Evolutionary conservation across 2,329 filamentous ascomycete species (phyloP).

Genomic region (Colletotrichum sp.): DNA sequence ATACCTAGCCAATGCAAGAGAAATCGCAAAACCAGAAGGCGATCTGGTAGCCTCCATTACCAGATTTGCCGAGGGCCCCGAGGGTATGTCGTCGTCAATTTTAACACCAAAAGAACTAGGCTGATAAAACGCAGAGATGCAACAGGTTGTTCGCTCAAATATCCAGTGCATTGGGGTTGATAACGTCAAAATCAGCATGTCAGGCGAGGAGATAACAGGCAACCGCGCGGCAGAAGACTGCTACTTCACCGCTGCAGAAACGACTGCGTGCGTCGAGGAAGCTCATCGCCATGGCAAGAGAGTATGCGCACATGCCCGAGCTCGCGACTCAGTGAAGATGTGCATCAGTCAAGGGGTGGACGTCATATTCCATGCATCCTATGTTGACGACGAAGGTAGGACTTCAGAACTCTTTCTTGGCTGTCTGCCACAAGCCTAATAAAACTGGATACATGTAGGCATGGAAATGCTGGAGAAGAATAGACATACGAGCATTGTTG

Average conservation of each 20-base stretch:
- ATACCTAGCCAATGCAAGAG: not conserved
- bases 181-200: not conserved
- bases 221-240: not conserved
- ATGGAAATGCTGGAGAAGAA: not conserved
- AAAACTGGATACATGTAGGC: not conserved
- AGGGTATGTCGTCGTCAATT: not conserved
- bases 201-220: not conserved
- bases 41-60: not conserved
- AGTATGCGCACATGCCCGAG: not conserved
- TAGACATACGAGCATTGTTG: not conserved
- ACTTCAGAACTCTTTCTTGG: accelerated
- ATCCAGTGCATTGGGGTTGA: not conserved
- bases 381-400: not conserved
- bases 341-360: not conserved
- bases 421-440: not conserved
- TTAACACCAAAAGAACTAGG: accelerated
- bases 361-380: not conserved
- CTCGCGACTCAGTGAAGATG: not conserved
- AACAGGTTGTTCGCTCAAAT: not conserved
- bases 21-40: not conserved
- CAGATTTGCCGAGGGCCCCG: not conserved
- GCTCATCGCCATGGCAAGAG: not conserved
- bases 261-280: not conserved
- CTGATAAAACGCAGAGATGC: not conserved
- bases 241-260: not conserved